Evolutionary conservation across 2,329 filamentous ascomycete species (phyloP).

Genomic region (Ophiostoma populinum): DNA sequence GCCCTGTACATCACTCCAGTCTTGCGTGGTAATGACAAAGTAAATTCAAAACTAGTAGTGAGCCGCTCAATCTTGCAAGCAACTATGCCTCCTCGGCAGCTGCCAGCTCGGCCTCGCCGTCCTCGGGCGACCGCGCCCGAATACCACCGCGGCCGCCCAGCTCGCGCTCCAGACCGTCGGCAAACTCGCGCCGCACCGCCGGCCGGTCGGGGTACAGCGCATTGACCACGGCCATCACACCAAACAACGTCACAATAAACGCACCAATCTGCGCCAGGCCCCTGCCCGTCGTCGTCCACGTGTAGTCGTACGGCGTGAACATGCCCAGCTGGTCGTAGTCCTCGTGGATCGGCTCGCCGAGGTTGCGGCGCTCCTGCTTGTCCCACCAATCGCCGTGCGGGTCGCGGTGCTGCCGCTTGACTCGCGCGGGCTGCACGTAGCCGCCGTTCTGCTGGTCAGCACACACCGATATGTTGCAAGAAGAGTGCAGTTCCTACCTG

Average conservation of each 20-base stretch:
- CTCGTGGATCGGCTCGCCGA: slow-evolving; percentile 89
- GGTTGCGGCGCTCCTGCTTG: slow-evolving; percentile 92
- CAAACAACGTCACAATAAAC: slow-evolving; percentile 47
- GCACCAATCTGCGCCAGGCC: slow-evolving; percentile 49
- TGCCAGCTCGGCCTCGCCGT: slow-evolving; percentile 5
- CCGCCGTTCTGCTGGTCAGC: slow-evolving; percentile 53
- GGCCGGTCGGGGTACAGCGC: slow-evolving; percentile 55
- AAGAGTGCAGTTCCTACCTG: slow-evolving; percentile 40
- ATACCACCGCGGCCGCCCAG: slow-evolving; percentile 52
- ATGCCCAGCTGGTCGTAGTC: slow-evolving; percentile 87
- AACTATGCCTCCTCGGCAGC: background rate
- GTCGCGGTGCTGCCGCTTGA: slow-evolving; percentile 86
- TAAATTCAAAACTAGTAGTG: too few species aligned
- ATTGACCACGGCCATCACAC: slow-evolving; percentile 50
- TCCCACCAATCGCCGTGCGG: slow-evolving; percentile 94
- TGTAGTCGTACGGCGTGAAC: slow-evolving; percentile 81
- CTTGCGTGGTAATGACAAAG: too few species aligned
- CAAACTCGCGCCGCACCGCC: slow-evolving; percentile 52
- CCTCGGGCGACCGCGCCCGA: slow-evolving; percentile 17
- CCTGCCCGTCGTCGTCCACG: slow-evolving; percentile 56
- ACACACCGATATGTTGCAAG: too few species aligned
- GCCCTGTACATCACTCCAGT: too few species aligned
- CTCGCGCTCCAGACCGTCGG: slow-evolving; percentile 56
- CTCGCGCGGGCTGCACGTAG: slow-evolving; percentile 58
- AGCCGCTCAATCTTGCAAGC: background rate